These are phyloP conservation scores for Periconia digitata DNA, from an alignment of 2,329 filamentous ascomycete species.

Conservation along the genomic window DNA sequence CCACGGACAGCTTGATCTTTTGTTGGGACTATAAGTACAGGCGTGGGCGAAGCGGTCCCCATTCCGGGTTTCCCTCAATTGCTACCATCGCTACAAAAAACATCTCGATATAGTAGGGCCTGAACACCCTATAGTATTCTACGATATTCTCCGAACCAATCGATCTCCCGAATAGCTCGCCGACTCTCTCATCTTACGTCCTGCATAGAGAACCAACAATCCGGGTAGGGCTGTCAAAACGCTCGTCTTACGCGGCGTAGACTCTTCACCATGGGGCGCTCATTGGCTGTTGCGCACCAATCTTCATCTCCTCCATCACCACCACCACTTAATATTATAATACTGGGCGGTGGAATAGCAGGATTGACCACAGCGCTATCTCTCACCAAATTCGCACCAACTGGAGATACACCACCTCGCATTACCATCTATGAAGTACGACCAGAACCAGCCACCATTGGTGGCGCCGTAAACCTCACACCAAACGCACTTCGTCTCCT, in stretches of 20 bases:
- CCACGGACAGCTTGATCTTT: no score
- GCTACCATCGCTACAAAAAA: no score
- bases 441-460: constrained; percentile 49
- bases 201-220: not conserved
- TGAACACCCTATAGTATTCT: no score
- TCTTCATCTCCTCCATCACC: not conserved
- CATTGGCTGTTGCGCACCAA: constrained; percentile 3
- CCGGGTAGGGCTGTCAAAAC: not conserved
- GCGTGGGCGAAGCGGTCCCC: no score
- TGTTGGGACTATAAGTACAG: no score
- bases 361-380: constrained; percentile 44
- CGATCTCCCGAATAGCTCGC: no score
- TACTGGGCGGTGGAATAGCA: constrained; percentile 37
- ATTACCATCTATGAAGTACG: constrained; percentile 55
- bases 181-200: not conserved
- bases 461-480: constrained; percentile 63
- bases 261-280: constrained; percentile 4
- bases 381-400: constrained; percentile 47
- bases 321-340: constrained; percentile 26
- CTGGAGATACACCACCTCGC: constrained; percentile 32
- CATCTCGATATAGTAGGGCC: no score
- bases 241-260: not conserved
- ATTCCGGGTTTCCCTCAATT: no score
- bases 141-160: no score
- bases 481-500: constrained; percentile 64